phyloP scores from a whole-genome alignment of 2,329 filamentous ascomycete species.

The Penicillium sp. region DNA sequence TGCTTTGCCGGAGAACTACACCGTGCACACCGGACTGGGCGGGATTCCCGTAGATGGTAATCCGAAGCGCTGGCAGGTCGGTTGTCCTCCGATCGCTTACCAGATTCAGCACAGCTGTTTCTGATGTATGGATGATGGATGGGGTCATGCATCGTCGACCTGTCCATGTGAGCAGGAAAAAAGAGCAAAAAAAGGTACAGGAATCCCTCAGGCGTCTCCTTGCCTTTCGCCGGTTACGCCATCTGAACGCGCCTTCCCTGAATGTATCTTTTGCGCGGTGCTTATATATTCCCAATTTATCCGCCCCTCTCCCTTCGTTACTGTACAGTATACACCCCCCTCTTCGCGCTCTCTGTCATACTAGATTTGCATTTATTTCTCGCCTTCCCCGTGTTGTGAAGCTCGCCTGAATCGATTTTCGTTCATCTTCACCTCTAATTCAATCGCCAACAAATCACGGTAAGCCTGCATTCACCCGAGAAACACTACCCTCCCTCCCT shows the following conservation, averaged over 20 bases:
- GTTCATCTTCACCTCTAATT: background rate
- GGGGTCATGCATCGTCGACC: constrained; percentile 18
- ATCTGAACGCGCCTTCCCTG: background rate
- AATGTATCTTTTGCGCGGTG: background rate
- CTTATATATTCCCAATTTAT: constrained; percentile 14
- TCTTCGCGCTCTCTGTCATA: background rate
- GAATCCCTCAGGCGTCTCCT: background rate
- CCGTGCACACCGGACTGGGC: constrained; percentile 15
- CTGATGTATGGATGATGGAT: constrained; percentile 25
- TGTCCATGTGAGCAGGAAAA: constrained; percentile 41
- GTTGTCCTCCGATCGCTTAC: constrained; percentile 17
- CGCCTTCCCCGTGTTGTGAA: background rate
- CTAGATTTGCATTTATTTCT: background rate
- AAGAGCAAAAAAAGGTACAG: constrained; percentile 14
- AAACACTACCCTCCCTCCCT: background rate
- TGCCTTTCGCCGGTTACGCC: constrained; percentile 13
- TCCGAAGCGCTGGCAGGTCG: constrained; percentile 29
- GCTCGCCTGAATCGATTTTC: background rate
- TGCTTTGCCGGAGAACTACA: background rate
- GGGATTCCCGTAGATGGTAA: constrained; percentile 39
- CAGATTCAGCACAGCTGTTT: constrained; percentile 16
- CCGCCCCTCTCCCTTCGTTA: background rate
- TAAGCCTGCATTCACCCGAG: background rate
- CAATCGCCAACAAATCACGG: background rate
- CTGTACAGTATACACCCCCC: background rate